Conservation (phyloP, 2,329 filamentous ascomycete species). For the Phialophora expanda region DNA sequence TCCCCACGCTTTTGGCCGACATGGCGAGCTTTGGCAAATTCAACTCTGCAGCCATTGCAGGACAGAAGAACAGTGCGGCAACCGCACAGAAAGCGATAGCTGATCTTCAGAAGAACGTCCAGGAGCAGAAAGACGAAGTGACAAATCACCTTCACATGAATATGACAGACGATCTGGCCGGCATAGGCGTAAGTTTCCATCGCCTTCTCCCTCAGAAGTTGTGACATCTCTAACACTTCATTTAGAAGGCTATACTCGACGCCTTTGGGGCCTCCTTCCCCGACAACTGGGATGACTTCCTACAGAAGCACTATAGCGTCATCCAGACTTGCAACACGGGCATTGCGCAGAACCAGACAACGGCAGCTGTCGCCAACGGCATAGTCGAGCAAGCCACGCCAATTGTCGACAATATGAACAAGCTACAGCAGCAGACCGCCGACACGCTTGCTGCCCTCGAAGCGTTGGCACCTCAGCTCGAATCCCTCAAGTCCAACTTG, state of each 20-base stretch:
- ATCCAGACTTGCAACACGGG: background rate
- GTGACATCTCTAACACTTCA: background rate
- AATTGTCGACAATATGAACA: background rate
- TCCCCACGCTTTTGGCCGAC: background rate
- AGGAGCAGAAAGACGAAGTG: constrained; percentile 8
- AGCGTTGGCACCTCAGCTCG: background rate
- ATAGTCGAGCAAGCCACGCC: constrained; percentile 4
- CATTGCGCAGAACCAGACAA: background rate
- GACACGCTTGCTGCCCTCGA: background rate
- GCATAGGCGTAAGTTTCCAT: background rate
- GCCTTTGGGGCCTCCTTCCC: background rate
- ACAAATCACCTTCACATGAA: constrained; percentile 3
- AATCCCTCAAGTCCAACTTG: background rate
- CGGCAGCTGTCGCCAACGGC: constrained; percentile 1
- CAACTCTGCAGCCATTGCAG: background rate
- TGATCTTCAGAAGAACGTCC: constrained; percentile 7
- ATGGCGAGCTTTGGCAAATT: background rate
- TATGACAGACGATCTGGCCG: background rate
- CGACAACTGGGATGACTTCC: background rate
- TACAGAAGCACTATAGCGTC: background rate
- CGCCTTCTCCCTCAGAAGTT: background rate
- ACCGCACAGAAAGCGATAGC: background rate
- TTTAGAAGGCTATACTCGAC: constrained; percentile 1
- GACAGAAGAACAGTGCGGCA: background rate
- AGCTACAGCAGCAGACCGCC: background rate